phyloP scores from a whole-genome alignment of 768 basidiomycete genomes.

The Tricholoma hemisulphureum region DNA sequence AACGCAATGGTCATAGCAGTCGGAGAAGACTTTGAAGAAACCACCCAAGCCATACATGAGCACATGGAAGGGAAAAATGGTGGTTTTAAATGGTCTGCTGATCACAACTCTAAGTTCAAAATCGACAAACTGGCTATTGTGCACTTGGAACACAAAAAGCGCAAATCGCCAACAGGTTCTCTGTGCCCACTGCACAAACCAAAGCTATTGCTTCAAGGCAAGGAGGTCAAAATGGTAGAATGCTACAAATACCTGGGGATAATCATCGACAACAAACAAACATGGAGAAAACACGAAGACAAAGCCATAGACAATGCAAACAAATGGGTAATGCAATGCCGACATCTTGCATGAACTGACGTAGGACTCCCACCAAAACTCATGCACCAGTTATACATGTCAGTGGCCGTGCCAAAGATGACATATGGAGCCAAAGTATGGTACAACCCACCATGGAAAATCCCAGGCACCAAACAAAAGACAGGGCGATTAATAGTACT shows the following conservation, averaged over 20 bases:
- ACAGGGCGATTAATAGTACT: constrained; percentile 3
- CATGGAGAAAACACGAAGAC: constrained; percentile 13
- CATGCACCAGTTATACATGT: constrained; percentile 14
- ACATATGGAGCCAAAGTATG: constrained; percentile 21
- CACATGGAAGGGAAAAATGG: constrained; percentile 32
- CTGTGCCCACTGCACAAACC: no score
- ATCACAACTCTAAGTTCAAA: constrained; percentile 32
- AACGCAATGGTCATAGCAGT: constrained; percentile 24
- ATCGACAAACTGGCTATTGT: no score
- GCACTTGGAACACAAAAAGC: no score
- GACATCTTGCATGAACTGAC: neutral
- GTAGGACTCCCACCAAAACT: constrained; percentile 9
- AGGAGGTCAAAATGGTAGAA: no score
- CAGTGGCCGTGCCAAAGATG: constrained; percentile 20
- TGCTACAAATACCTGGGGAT: constrained; percentile 15
- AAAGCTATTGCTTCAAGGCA: no score
- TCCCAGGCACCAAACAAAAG: neutral
- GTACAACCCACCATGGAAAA: constrained; percentile 15
- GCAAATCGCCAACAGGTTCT: no score
- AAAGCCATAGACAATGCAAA: constrained; percentile 11
- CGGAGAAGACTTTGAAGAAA: constrained; percentile 25
- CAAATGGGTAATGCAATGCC: neutral
- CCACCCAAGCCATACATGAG: constrained; percentile 9
- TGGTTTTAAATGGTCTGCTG: no score
- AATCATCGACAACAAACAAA: constrained; percentile 13